Evolutionary conservation across 2,329 filamentous ascomycete species (phyloP), one percentile per base, ranked within the genome.

Genomic region (Fusarium liriodendri): DNA sequence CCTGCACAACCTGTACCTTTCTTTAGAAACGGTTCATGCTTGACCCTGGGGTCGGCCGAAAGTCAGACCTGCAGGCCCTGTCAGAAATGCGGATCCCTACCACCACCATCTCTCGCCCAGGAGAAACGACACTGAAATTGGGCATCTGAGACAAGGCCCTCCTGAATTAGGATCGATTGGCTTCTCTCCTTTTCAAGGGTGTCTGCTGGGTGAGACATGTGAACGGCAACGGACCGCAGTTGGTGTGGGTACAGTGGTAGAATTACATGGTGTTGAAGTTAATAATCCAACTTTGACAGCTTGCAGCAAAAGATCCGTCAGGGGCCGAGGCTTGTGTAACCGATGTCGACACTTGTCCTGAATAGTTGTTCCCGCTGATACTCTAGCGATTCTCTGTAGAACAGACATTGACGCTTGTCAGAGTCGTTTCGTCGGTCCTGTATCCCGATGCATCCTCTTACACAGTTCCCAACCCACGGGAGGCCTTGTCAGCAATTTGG

Each of bases 401-500:
- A 4, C 45, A 29, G 22, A 10, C 14, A 50, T 50, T 50, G 45
- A 50, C 25, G 45, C 45, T 50, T 50, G 45, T 50, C 45, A 27
- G 45, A 50, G 25, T 29, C 32, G 20, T 37, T 47, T 18, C 22
- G 8, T 64, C 27, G 54, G 54, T 27, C 18, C 58, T 32, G 38
- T 50, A 57, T 57, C 54, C 32, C 47, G 52, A 60, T 60, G 32
- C 59, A 54, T 63, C 61, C 29, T 62, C 25, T 60, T 58, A 35
- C 67, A 63, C 35, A 6, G 20, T 42, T 37, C 35, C 37, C 18
- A 58, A 40, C 35, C 38, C 35, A 16, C 47, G 38, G 33, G 63
- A 69, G 74, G 76, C 71, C 74, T 70, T 66, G 74, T 78, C 76
- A 78, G 74, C 76, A 69, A 67, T 25, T 45, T 64, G 45, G 59